Evolutionary conservation across 352 stramenopile genomes (phyloP).

Genomic region (Globisporangium solare): DNA sequence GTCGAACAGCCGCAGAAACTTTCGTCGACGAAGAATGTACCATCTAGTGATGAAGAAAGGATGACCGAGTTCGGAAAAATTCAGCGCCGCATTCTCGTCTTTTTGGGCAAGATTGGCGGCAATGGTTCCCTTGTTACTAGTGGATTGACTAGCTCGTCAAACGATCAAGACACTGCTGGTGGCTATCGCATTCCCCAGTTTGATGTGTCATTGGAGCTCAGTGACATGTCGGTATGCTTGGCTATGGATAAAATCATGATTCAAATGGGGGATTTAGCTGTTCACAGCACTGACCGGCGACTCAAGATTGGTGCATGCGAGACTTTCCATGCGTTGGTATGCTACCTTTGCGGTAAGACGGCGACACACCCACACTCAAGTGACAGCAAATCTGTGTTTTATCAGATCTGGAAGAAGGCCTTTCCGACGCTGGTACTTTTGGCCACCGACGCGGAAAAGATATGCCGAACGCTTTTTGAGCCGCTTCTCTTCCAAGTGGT

Average conservation of each 20-base stretch:
- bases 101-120: slow-evolving; percentile 54
- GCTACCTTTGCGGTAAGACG: slow-evolving; percentile 69
- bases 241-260: slow-evolving; percentile 42
- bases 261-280: slow-evolving; percentile 46
- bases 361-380: slow-evolving; percentile 52
- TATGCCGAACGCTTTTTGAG: slow-evolving; percentile 66
- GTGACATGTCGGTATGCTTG: slow-evolving; percentile 32
- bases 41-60: slow-evolving; percentile 11
- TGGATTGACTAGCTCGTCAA: slow-evolving; percentile 13
- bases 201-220: slow-evolving; percentile 39
- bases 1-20: not conserved
- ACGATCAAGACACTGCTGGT: slow-evolving; percentile 8
- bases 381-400: slow-evolving; percentile 61
- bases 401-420: slow-evolving; percentile 43
- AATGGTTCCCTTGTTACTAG: slow-evolving; percentile 45
- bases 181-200: slow-evolving; percentile 18
- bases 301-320: slow-evolving; percentile 64
- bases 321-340: slow-evolving; percentile 63
- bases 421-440: slow-evolving; percentile 52
- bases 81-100: slow-evolving; percentile 52
- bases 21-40: slow-evolving; percentile 8
- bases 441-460: slow-evolving; percentile 64
- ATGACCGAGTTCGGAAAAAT: slow-evolving; percentile 35
- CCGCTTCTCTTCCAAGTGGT: slow-evolving; percentile 70
- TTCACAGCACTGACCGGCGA: slow-evolving; percentile 43